These are phyloP conservation scores for Podospora sp. DNA, from an alignment of 495 filamentous ascomycete species.

Conservation along the genomic window DNA sequence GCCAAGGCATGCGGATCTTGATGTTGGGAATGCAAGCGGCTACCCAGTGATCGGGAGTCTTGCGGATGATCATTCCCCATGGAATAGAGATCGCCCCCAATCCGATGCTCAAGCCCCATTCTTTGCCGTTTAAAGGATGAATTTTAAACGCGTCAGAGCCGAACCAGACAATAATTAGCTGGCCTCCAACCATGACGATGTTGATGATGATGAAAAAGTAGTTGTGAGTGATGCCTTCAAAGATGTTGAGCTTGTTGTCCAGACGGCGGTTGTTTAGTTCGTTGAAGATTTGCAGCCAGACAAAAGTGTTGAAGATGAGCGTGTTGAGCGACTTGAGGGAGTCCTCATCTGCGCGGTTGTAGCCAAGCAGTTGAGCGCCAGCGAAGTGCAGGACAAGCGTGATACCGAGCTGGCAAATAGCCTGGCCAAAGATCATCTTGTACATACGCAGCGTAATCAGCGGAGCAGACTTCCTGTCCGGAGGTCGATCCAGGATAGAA, in stretches of 20 bases:
- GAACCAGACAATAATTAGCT: constrained; percentile 78
- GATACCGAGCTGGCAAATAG: constrained; percentile 75
- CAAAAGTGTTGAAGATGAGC: constrained; percentile 90
- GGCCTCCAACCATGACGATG: constrained; percentile 81
- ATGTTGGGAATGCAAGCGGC: constrained; percentile 24
- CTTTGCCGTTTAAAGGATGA: constrained; percentile 55
- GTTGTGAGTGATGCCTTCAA: constrained; percentile 80
- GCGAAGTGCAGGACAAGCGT: constrained; percentile 80
- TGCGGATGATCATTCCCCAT: constrained; percentile 67
- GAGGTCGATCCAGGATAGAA: constrained; percentile 76
- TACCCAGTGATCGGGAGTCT: constrained; percentile 53
- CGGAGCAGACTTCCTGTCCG: constrained; percentile 70
- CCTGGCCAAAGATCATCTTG: constrained; percentile 92
- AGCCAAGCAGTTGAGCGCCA: constrained; percentile 60
- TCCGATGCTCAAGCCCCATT: constrained; percentile 76
- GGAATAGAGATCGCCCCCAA: constrained; percentile 72
- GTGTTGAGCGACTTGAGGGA: constrained; percentile 57
- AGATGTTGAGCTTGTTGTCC: constrained; percentile 88
- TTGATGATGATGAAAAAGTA: constrained; percentile 83
- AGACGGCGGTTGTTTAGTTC: constrained; percentile 81
- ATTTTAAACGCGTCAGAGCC: constrained; percentile 74
- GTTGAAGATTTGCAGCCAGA: constrained; percentile 97
- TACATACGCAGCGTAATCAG: constrained; percentile 84
- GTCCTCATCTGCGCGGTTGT: constrained; percentile 29
- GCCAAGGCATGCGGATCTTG: constrained; percentile 25